These are phyloP conservation scores for Nakaseomyces kungkrabaensis DNA, from an alignment of 1,139 yeast species.

Conservation along the genomic window DNA sequence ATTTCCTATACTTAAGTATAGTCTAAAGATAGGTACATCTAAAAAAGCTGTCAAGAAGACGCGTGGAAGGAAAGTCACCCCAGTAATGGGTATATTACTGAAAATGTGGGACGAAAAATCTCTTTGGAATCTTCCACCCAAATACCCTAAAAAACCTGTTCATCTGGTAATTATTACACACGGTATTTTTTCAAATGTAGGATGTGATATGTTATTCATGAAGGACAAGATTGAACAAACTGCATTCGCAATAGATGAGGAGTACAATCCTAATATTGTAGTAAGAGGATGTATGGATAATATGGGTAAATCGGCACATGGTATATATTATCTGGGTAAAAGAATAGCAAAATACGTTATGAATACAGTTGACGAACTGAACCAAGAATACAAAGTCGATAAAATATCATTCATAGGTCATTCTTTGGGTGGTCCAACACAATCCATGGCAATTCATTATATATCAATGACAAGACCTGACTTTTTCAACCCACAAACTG, in stretches of 20 bases:
- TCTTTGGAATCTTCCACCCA: slow-evolving; percentile 44
- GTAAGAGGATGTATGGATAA: slow-evolving; percentile 53
- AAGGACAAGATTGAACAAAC: slow-evolving; percentile 45
- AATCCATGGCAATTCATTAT: slow-evolving; percentile 52
- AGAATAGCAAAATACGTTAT: slow-evolving; percentile 49
- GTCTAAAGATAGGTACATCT: slow-evolving; percentile 25
- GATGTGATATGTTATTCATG: slow-evolving; percentile 53
- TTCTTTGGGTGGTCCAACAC: slow-evolving; percentile 58
- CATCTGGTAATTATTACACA: slow-evolving; percentile 56
- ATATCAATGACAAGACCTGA: slow-evolving; percentile 41
- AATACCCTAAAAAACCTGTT: slow-evolving; percentile 36
- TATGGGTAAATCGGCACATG: slow-evolving; percentile 53
- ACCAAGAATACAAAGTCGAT: slow-evolving; percentile 33
- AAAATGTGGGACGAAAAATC: slow-evolving; percentile 39
- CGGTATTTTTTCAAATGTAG: slow-evolving; percentile 56
- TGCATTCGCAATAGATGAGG: slow-evolving; percentile 14
- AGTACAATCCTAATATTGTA: slow-evolving; percentile 35
- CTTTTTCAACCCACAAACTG: slow-evolving; percentile 35
- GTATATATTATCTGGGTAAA: slow-evolving; percentile 50
- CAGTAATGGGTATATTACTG: slow-evolving; percentile 26
- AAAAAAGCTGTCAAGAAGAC: slow-evolving; percentile 11
- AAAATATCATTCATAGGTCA: slow-evolving; percentile 56
- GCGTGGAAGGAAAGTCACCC: slow-evolving; percentile 6
- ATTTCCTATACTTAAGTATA: slow-evolving; percentile 30
- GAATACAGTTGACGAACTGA: slow-evolving; percentile 34